phyloP scores from a whole-genome alignment of 495 filamentous ascomycete species.

The Niebla homalea region DNA sequence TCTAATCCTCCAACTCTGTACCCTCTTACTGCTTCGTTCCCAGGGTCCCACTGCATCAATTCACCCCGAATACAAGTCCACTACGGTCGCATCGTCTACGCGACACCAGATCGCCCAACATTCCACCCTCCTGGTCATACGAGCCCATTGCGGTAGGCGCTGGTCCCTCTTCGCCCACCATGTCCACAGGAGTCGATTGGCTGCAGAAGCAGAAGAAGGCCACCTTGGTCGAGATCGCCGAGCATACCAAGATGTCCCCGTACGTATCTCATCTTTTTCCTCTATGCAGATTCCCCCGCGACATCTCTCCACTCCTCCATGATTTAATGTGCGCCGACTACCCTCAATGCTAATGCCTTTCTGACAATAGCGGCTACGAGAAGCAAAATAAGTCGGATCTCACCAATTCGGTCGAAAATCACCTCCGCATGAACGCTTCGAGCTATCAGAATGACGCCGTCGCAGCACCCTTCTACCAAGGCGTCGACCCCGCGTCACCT shows the following conservation, averaged over 20 bases:
- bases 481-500: slow-evolving; percentile 50
- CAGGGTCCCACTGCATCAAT: neutral
- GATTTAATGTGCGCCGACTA: neutral
- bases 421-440: slow-evolving; percentile 52
- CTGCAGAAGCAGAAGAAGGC: slow-evolving; percentile 73
- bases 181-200: slow-evolving; percentile 52
- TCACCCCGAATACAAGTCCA: slow-evolving; percentile 5
- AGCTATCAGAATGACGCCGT: slow-evolving; percentile 46
- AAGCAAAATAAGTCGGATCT: slow-evolving; percentile 71
- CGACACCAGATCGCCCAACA: slow-evolving; percentile 20
- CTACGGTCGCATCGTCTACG: slow-evolving; percentile 34
- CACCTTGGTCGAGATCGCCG: slow-evolving; percentile 63
- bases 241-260: slow-evolving; percentile 48
- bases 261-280: slow-evolving; percentile 27
- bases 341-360: slow-evolving; percentile 11
- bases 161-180: slow-evolving; percentile 24
- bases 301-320: slow-evolving; percentile 5
- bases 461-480: slow-evolving; percentile 66
- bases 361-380: slow-evolving; percentile 46
- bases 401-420: slow-evolving; percentile 58
- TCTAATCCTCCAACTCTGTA: neutral
- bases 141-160: neutral
- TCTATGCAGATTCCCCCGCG: neutral
- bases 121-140: neutral
- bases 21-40: too few relatives aligned